Evolutionary conservation across 2,329 filamentous ascomycete species (phyloP).

Genomic region (Trichoderma koningii): DNA sequence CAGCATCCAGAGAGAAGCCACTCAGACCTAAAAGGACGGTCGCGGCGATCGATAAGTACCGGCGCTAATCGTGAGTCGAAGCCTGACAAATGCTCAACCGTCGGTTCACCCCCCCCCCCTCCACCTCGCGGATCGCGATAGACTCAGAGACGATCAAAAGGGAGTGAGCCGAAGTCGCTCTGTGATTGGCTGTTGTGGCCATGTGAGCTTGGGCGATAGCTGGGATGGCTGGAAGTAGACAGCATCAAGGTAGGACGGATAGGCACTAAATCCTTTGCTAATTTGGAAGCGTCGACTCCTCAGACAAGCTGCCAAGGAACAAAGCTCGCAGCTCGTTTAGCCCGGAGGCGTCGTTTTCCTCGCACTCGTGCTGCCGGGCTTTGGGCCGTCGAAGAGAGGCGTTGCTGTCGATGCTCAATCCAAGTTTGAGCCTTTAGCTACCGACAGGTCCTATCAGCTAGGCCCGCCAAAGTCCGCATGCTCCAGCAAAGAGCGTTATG

Average conservation of each 20-base stretch:
- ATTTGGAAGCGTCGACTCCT: not conserved
- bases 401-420: not conserved
- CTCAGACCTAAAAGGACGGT: constrained; percentile 19
- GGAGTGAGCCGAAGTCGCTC: constrained; percentile 12
- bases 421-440: not conserved
- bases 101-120: constrained; percentile 20
- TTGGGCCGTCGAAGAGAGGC: not conserved
- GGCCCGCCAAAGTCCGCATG: not conserved
- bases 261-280: not conserved
- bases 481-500: constrained; percentile 14
- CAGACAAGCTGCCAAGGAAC: not conserved
- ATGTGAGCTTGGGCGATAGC: not conserved
- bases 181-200: constrained; percentile 3
- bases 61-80: constrained; percentile 13
- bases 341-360: not conserved
- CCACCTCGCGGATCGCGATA: constrained; percentile 17
- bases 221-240: not conserved
- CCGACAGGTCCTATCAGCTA: constrained; percentile 4
- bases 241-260: not conserved
- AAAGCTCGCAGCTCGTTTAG: not conserved
- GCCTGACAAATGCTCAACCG: constrained; percentile 1
- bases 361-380: not conserved
- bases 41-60: constrained; percentile 18
- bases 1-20: constrained; percentile 3
- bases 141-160: constrained; percentile 12